Percentiles rank a stretch among this genome's conserved stretches.
Evolutionary conservation across 2,329 filamentous ascomycete species (phyloP).

Genomic region (Fusarium bulbicola): DNA sequence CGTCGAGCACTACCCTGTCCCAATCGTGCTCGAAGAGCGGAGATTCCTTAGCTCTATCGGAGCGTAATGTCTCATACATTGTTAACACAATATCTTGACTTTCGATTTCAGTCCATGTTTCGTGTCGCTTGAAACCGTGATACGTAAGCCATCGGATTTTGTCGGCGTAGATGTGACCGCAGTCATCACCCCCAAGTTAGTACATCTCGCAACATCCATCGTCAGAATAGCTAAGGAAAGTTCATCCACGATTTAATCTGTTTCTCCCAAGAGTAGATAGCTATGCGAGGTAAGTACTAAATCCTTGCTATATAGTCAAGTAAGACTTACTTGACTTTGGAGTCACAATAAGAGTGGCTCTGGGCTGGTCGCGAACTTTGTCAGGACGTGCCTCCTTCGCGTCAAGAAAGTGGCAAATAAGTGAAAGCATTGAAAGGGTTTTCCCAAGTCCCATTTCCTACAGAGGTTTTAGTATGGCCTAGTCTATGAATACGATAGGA

Average conservation of each 20-base stretch:
- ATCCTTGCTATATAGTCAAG: neutral
- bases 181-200: neutral
- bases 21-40: neutral
- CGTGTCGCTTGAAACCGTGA: neutral
- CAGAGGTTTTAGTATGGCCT: neutral
- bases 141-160: neutral
- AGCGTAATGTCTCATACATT: neutral
- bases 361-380: neutral
- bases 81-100: neutral
- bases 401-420: constrained; percentile 1
- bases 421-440: neutral
- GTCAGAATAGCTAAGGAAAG: neutral
- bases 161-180: neutral
- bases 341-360: neutral
- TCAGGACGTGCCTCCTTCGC: neutral
- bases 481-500: neutral
- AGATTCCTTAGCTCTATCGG: neutral
- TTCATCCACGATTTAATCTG: neutral
- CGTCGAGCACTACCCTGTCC: neutral
- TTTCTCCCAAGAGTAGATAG: neutral
- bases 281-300: neutral
- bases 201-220: neutral
- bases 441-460: neutral
- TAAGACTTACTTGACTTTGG: neutral
- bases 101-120: neutral